These are phyloP conservation scores for Delphinella strobiligena DNA, from an alignment of 2,329 filamentous ascomycete genomes.

Conservation along the genomic window DNA sequence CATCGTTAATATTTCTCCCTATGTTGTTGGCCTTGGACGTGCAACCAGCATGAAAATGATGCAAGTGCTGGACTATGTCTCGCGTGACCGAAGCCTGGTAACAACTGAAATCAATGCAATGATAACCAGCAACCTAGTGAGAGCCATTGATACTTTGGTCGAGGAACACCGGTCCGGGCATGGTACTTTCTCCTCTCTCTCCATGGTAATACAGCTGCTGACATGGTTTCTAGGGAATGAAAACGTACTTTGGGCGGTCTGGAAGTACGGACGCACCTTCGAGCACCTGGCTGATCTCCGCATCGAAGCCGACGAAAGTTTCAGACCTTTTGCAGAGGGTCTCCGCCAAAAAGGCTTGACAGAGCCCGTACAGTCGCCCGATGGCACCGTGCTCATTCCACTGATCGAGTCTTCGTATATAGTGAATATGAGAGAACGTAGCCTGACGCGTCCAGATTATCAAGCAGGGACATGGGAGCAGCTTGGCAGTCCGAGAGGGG, in stretches of 20 bases:
- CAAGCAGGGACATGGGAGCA: background rate
- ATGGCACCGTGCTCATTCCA: constrained; percentile 6
- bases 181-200: constrained; percentile 11
- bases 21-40: constrained; percentile 64
- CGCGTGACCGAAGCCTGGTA: constrained; percentile 38
- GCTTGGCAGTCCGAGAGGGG: background rate
- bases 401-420: constrained; percentile 3
- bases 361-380: constrained; percentile 3
- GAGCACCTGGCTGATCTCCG: constrained; percentile 6
- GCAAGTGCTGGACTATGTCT: constrained; percentile 3
- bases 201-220: too few relatives aligned
- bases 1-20: constrained; percentile 84
- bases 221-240: constrained; percentile 13
- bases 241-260: constrained; percentile 9
- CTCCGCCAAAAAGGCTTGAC: constrained; percentile 5
- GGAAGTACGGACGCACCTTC: constrained; percentile 8
- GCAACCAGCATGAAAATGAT: constrained; percentile 56
- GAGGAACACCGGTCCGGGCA: constrained; percentile 54
- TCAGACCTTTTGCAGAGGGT: constrained; percentile 6
- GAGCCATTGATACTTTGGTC: constrained; percentile 79
- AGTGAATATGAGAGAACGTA: constrained; percentile 2
- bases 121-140: constrained; percentile 68
- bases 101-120: constrained; percentile 86
- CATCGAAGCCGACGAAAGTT: constrained; percentile 6
- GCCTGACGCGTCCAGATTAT: background rate